A percentile compares a stretch with the other conserved stretches of the same genome.
Evolutionary conservation across 148 eudicot genomes (phyloP).

Genomic region (Linanthus parryae): DNA sequence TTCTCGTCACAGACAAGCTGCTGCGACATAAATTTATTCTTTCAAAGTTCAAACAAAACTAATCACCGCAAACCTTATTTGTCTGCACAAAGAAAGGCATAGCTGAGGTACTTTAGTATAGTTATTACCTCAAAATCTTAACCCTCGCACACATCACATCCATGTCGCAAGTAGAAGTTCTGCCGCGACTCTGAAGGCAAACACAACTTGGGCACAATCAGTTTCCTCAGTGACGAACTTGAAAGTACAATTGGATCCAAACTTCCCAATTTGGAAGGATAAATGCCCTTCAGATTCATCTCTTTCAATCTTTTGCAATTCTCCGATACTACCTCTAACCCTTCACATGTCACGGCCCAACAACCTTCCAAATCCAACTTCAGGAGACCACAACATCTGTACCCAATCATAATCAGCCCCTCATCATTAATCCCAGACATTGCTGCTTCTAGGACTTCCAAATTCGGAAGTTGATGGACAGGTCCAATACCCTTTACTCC

Average conservation of each 20-base stretch:
- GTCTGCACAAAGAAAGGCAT: too few species aligned
- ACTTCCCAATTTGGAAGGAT: slow-evolving; percentile 28
- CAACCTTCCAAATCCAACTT: slow-evolving; percentile 43
- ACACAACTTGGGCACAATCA: slow-evolving; percentile 30
- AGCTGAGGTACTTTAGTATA: too few species aligned
- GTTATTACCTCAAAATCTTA: too few species aligned
- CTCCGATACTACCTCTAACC: slow-evolving; percentile 25
- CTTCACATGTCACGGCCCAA: slow-evolving; percentile 22
- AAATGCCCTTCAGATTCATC: slow-evolving; percentile 38
- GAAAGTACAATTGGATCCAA: slow-evolving; percentile 33
- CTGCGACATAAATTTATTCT: too few species aligned
- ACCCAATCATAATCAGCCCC: slow-evolving; percentile 32
- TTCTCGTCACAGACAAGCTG: too few species aligned
- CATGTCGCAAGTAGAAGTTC: slow-evolving; percentile 34
- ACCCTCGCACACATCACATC: too few species aligned
- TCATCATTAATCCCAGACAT: slow-evolving; percentile 43
- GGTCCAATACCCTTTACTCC: slow-evolving; percentile 34
- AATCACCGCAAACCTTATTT: too few species aligned
- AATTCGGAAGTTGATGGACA: slow-evolving; percentile 28
- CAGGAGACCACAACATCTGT: slow-evolving; percentile 34
- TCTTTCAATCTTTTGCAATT: slow-evolving; percentile 41
- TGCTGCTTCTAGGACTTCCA: slow-evolving; percentile 33
- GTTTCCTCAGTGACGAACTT: slow-evolving; percentile 43
- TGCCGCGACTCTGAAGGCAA: slow-evolving; percentile 19
- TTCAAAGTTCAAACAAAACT: too few species aligned